Percentiles rank a stretch among this genome's conserved stretches.
phyloP scores from a whole-genome alignment of 495 filamentous ascomycete species.

The Penicillium parvum region DNA sequence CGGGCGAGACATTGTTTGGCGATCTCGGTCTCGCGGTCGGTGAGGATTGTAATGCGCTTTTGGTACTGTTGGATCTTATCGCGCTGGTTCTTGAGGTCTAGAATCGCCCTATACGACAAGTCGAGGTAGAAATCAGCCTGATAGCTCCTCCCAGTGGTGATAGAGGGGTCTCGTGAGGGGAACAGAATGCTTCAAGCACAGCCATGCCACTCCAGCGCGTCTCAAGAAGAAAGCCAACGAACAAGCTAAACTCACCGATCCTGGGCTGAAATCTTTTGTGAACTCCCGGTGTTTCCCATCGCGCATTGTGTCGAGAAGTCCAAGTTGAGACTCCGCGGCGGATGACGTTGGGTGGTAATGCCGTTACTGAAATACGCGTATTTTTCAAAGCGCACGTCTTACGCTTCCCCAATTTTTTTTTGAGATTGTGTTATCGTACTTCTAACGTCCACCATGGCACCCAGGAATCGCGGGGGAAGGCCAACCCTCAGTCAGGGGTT shows the following conservation, averaged over 20 bases:
- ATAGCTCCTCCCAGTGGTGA: not conserved
- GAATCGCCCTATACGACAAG: constrained; percentile 65
- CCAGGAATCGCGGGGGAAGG: constrained; percentile 40
- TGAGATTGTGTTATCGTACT: constrained; percentile 12
- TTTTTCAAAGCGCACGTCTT: constrained; percentile 7
- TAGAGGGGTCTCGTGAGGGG: constrained; percentile 24
- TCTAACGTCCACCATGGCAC: constrained; percentile 21
- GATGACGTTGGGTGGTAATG: constrained; percentile 25
- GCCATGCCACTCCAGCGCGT: not conserved
- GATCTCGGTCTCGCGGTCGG: constrained; percentile 73
- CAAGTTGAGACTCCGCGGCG: not conserved
- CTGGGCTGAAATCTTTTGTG: constrained; percentile 67
- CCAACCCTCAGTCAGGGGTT: constrained; percentile 49
- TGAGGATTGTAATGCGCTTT: constrained; percentile 77
- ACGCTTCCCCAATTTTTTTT: constrained; percentile 22
- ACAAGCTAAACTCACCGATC: constrained; percentile 50
- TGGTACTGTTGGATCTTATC: constrained; percentile 96
- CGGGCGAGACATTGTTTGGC: constrained; percentile 73
- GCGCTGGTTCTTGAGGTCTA: constrained; percentile 95
- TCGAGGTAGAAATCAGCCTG: constrained; percentile 1
- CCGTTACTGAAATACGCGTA: constrained; percentile 18
- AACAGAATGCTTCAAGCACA: not conserved
- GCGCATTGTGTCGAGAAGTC: constrained; percentile 27
- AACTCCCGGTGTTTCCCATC: constrained; percentile 65
- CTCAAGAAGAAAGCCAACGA: not conserved